phyloP scores from a whole-genome alignment of 805 yeast genomes.

The Groenewaldozyma tartarivorans region DNA sequence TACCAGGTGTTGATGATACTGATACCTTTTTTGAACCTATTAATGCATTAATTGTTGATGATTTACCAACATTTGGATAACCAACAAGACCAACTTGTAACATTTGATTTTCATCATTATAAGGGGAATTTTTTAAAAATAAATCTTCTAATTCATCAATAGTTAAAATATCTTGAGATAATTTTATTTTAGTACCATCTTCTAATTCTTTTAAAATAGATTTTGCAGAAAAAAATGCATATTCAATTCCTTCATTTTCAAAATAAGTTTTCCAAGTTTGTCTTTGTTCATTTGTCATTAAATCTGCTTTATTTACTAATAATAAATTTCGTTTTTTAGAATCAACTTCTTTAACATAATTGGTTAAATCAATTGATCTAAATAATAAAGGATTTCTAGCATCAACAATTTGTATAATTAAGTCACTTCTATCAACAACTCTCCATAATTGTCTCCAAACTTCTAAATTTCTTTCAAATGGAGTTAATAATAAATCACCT shows the following conservation, averaged over 20 bases:
- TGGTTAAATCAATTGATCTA: slow-evolving; percentile 80
- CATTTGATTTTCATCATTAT: slow-evolving; percentile 35
- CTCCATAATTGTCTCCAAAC: slow-evolving; percentile 99
- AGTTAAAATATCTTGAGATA: slow-evolving; percentile 45
- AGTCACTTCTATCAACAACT: slow-evolving; percentile 89
- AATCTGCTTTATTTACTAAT: slow-evolving; percentile 88
- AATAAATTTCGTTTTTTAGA: slow-evolving; percentile 62
- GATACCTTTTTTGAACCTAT: slow-evolving; percentile 97
- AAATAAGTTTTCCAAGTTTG: slow-evolving; percentile 82
- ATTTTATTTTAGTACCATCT: slow-evolving; percentile 18
- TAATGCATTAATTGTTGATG: slow-evolving; percentile 95
- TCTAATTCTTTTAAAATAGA: slow-evolving; percentile 70
- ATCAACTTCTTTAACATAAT: slow-evolving; percentile 69
- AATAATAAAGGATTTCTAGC: slow-evolving; percentile 89
- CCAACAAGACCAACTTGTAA: slow-evolving; percentile 94
- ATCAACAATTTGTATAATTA: slow-evolving; percentile 94
- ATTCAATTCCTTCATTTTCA: slow-evolving; percentile 54
- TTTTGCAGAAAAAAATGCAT: slow-evolving; percentile 88
- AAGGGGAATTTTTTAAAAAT: slow-evolving; percentile 57
- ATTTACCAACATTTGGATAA: slow-evolving; percentile 93
- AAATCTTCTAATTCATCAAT: slow-evolving; percentile 79
- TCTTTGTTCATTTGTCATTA: slow-evolving; percentile 70
- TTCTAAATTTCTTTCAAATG: slow-evolving; percentile 93
- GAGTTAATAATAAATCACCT: slow-evolving; percentile 82
- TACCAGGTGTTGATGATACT: slow-evolving; percentile 97